Percentiles rank a stretch among this genome's conserved stretches.
phyloP scores from a whole-genome alignment of 495 filamentous ascomycete genomes.

The Neohortaea acidophila region DNA sequence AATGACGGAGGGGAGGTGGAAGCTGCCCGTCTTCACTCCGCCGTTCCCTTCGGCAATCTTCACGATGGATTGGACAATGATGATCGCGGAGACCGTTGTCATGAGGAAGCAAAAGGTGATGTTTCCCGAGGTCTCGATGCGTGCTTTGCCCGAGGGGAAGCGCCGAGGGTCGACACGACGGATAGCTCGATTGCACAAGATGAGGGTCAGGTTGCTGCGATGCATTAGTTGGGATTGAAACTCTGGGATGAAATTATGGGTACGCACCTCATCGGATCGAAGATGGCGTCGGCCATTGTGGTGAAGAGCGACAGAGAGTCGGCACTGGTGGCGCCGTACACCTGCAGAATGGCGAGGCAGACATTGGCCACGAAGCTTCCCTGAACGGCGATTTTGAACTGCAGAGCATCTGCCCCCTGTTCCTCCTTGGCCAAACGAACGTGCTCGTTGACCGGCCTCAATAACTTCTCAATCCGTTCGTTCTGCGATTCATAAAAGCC shows the following conservation, averaged over 20 bases:
- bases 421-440: slow-evolving; percentile 53
- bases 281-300: slow-evolving; percentile 92
- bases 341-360: slow-evolving; percentile 58
- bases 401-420: slow-evolving; percentile 63
- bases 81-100: slow-evolving; percentile 75
- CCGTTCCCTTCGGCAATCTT: slow-evolving; percentile 39
- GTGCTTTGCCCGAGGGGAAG: slow-evolving; percentile 87
- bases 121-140: slow-evolving; percentile 91
- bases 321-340: slow-evolving; percentile 78
- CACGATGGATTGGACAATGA: slow-evolving; percentile 71
- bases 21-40: slow-evolving; percentile 30
- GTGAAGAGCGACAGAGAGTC: slow-evolving; percentile 89
- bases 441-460: slow-evolving; percentile 90
- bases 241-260: background rate
- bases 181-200: slow-evolving; percentile 77
- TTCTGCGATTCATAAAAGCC: slow-evolving; percentile 88
- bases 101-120: slow-evolving; percentile 97
- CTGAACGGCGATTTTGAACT: slow-evolving; percentile 75
- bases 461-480: slow-evolving; percentile 75
- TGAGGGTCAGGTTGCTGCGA: slow-evolving; percentile 73
- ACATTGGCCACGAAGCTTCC: slow-evolving; percentile 84
- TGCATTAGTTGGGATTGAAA: background rate
- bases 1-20: slow-evolving; percentile 75
- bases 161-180: slow-evolving; percentile 72
- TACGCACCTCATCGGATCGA: slow-evolving; percentile 47